phyloP scores from a whole-genome alignment of 495 filamentous ascomycete species.

The Physcia stellaris region DNA sequence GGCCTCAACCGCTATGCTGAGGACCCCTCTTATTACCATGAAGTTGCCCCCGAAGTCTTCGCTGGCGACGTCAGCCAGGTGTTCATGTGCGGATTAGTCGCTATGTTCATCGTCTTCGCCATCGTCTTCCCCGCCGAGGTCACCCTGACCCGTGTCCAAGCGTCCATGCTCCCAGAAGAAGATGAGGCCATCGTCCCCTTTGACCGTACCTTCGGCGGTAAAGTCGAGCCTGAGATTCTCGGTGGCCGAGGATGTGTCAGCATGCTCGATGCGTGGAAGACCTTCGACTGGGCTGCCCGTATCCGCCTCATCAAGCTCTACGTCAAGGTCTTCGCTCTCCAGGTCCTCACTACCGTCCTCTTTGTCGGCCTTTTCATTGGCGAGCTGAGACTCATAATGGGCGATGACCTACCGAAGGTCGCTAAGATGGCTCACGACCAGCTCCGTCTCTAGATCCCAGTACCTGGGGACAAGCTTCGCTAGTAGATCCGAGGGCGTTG shows the following conservation, averaged over 20 bases:
- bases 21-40: constrained; percentile 14
- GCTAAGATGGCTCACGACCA: no score
- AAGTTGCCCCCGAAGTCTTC: constrained; percentile 16
- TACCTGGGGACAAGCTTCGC: no score
- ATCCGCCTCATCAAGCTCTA: constrained; percentile 54
- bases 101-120: constrained; percentile 27
- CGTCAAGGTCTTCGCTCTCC: constrained; percentile 45
- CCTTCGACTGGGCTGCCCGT: constrained; percentile 51
- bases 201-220: constrained; percentile 53
- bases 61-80: constrained; percentile 21
- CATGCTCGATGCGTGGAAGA: constrained; percentile 57
- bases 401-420: constrained; percentile 17
- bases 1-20: neutral
- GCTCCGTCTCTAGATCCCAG: no score
- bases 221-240: constrained; percentile 44
- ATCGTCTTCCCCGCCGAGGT: constrained; percentile 49
- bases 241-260: constrained; percentile 55
- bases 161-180: constrained; percentile 53
- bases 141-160: constrained; percentile 53
- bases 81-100: constrained; percentile 22
- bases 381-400: constrained; percentile 24
- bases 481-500: no score
- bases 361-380: constrained; percentile 23
- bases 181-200: constrained; percentile 66
- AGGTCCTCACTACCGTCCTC: constrained; percentile 30